These are phyloP conservation scores for Gleditsia sinensis DNA, from an alignment of 306 rosid genomes.

Conservation along the genomic window DNA sequence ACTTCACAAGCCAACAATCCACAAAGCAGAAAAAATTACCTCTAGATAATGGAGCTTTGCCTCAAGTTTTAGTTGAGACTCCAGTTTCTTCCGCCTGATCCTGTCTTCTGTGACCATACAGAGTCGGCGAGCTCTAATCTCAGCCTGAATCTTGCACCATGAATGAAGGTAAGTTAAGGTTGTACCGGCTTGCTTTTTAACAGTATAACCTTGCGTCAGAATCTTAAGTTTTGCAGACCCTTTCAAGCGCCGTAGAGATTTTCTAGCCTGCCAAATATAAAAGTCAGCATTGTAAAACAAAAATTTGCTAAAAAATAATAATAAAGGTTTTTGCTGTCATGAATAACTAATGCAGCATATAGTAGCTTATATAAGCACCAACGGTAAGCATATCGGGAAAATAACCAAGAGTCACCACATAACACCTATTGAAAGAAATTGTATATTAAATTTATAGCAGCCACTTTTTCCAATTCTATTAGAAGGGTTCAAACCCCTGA, in stretches of 20 bases:
- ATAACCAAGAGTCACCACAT: constrained; percentile 2
- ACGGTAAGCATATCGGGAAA: not conserved
- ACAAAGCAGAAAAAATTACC: constrained; percentile 49
- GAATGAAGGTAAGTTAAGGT: constrained; percentile 77
- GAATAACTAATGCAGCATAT: constrained; percentile 1
- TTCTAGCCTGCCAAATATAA: constrained; percentile 70
- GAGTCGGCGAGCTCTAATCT: constrained; percentile 76
- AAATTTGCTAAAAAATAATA: constrained; percentile 1
- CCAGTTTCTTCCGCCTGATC: constrained; percentile 73
- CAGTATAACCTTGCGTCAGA: constrained; percentile 54
- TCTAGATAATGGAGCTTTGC: constrained; percentile 88
- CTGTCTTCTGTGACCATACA: constrained; percentile 94
- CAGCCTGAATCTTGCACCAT: constrained; percentile 83
- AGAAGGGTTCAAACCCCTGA: not conserved
- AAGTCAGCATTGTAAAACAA: constrained; percentile 22
- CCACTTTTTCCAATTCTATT: not conserved
- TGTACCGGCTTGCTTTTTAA: constrained; percentile 71
- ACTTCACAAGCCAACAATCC: not conserved
- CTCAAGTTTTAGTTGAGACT: constrained; percentile 89
- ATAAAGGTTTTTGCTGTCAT: not conserved
- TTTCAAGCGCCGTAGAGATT: constrained; percentile 66
- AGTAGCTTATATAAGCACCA: constrained; percentile 13
- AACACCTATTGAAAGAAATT: not conserved
- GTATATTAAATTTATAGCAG: not conserved
- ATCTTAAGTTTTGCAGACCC: constrained; percentile 69